Conservation (phyloP, 768 basidiomycete genomes). For the Pleurotus cornucopiae region DNA sequence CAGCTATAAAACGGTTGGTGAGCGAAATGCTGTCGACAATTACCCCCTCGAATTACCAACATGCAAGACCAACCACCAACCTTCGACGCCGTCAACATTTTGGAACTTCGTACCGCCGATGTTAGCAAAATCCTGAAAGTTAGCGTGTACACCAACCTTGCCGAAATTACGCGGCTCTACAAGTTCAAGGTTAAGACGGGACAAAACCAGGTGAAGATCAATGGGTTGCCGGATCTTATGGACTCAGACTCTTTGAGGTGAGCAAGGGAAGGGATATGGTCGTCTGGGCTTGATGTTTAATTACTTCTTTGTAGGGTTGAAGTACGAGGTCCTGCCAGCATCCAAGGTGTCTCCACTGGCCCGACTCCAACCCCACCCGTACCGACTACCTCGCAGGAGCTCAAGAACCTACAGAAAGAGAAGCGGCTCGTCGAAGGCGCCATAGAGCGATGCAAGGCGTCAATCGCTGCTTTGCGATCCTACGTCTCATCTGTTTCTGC, state of each 20-base stretch:
- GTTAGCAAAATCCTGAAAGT: slow-evolving; percentile 30
- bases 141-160: slow-evolving; percentile 29
- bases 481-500: slow-evolving; percentile 14
- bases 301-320: slow-evolving; percentile 13
- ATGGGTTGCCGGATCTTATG: slow-evolving; percentile 7
- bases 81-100: slow-evolving; percentile 12
- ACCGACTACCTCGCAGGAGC: slow-evolving; percentile 4
- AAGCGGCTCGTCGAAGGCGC: slow-evolving; percentile 8
- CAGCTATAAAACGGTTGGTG: too few species aligned
- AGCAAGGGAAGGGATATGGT: not conserved
- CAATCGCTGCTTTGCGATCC: slow-evolving; percentile 13
- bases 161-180: slow-evolving; percentile 33
- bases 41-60: too few species aligned
- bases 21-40: too few species aligned
- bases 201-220: slow-evolving; percentile 9
- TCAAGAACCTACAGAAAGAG: not conserved
- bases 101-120: slow-evolving; percentile 21
- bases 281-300: not conserved
- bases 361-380: slow-evolving; percentile 3
- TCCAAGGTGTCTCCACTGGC: slow-evolving; percentile 17
- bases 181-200: slow-evolving; percentile 17
- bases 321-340: slow-evolving; percentile 18
- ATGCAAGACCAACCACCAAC: slow-evolving; percentile 11
- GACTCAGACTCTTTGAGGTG: slow-evolving; percentile 11
- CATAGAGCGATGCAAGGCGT: slow-evolving; percentile 14